Evolutionary conservation across 2,329 filamentous ascomycete species (phyloP).

Genomic region (Aciculosporium take): DNA sequence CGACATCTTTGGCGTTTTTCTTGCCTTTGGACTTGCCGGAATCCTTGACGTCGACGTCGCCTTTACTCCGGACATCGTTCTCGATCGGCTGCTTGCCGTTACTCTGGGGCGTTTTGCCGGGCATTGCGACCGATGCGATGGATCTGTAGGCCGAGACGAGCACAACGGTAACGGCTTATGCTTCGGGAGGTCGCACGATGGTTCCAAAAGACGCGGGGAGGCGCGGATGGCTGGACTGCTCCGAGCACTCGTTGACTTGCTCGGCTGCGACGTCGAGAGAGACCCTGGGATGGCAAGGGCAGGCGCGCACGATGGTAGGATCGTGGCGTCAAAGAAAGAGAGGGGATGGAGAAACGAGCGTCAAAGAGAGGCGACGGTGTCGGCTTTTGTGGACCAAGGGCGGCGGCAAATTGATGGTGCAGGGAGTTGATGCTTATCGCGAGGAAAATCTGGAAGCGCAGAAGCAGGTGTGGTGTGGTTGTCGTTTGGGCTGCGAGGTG

Average conservation of each 20-base stretch:
- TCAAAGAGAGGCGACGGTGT: background rate
- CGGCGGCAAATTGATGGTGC: background rate
- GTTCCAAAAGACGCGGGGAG: background rate
- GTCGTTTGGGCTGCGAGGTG: slow-evolving; percentile 12
- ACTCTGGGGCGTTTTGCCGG: slow-evolving; percentile 57
- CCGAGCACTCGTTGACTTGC: slow-evolving; percentile 4
- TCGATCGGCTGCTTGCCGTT: slow-evolving; percentile 57
- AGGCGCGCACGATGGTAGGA: slow-evolving; percentile 3
- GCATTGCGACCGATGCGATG: slow-evolving; percentile 34
- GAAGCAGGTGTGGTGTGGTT: slow-evolving; percentile 1
- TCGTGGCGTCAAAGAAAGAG: background rate
- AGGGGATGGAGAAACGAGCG: slow-evolving; percentile 4
- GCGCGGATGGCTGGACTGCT: background rate
- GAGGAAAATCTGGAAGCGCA: background rate
- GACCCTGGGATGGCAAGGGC: slow-evolving; percentile 4
- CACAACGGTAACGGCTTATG: background rate
- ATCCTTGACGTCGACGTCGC: slow-evolving; percentile 57
- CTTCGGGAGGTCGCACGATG: background rate
- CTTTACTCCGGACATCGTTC: slow-evolving; percentile 49
- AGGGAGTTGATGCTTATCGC: slow-evolving; percentile 4
- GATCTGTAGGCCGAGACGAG: background rate
- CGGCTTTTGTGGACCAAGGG: background rate
- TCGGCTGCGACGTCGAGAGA: slow-evolving; percentile 3
- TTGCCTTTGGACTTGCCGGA: slow-evolving; percentile 53
- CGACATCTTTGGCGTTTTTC: slow-evolving; percentile 49